Evolutionary conservation across 208 protist species (phyloP).

Genomic region (Trypanosoma platydactyli): DNA sequence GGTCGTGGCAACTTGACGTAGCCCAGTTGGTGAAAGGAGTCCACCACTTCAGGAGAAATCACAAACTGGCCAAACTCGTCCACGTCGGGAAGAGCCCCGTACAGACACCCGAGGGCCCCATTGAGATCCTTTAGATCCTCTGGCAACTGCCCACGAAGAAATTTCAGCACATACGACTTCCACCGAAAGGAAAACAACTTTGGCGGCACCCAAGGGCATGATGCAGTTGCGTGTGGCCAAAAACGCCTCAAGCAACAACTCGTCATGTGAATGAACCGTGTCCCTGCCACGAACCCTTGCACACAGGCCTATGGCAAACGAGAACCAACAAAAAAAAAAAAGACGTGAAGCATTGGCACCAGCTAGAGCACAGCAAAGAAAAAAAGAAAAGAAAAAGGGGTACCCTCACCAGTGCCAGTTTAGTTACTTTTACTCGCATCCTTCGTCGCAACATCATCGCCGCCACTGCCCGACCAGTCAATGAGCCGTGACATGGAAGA

Average conservation of each 20-base stretch:
- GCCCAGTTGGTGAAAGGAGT: constrained; percentile 75
- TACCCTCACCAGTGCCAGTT: too few relatives aligned
- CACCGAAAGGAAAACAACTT: constrained; percentile 18
- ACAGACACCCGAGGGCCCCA: constrained; percentile 82
- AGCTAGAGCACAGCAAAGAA: constrained; percentile 22
- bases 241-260: constrained; percentile 2
- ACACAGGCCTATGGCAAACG: neutral
- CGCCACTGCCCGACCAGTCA: too few relatives aligned
- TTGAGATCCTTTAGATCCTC: constrained; percentile 81
- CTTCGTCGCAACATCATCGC: too few relatives aligned
- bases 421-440: too few relatives aligned
- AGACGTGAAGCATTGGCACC: constrained; percentile 5
- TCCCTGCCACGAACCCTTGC: neutral
- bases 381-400: constrained; percentile 1
- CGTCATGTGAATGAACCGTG: neutral
- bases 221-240: neutral
- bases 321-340: constrained; percentile 20
- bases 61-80: constrained; percentile 87
- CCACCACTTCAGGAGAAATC: constrained; percentile 54
- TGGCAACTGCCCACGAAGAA: constrained; percentile 69
- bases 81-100: constrained; percentile 78
- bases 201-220: neutral
- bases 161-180: constrained; percentile 86
- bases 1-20: constrained; percentile 71
- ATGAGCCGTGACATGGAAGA: constrained; percentile 11